These are phyloP conservation scores for Cladochytrium replicatum DNA, from an alignment of 192 early-diverging fungal species.

Conservation along the genomic window DNA sequence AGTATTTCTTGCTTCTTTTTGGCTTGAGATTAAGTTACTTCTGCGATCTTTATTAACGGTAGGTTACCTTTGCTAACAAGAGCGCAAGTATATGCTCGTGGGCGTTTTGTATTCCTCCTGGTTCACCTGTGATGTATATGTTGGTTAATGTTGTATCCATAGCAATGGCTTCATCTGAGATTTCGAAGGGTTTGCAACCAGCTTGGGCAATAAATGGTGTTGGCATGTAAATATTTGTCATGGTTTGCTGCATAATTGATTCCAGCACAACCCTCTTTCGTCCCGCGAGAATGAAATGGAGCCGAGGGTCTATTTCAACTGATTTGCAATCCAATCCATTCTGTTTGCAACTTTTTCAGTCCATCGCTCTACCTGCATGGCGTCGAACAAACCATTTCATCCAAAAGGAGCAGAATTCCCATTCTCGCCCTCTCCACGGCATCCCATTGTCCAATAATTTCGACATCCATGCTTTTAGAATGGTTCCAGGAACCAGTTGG, in stretches of 20 bases:
- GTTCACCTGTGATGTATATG: conserved; percentile 59
- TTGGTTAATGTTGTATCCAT: conserved; percentile 29
- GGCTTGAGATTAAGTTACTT: no score
- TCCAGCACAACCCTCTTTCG: conserved; percentile 48
- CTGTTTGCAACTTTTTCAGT: no score
- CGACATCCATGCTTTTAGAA: conserved; percentile 38
- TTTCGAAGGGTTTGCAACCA: no score
- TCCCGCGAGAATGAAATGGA: conserved; percentile 64
- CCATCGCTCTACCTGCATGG: no score
- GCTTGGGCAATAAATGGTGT: no score
- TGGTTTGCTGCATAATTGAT: conserved; percentile 56
- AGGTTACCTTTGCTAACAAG: conserved; percentile 25
- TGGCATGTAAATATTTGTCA: conserved; percentile 67
- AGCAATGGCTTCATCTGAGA: no score
- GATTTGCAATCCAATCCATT: conserved; percentile 27
- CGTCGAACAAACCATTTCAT: no score
- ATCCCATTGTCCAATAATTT: conserved; percentile 39
- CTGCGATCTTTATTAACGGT: conserved; percentile 5
- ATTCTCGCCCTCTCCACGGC: conserved; percentile 38
- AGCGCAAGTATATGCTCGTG: no score
- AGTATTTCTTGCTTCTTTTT: conserved; percentile 6
- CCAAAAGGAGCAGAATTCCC: conserved; percentile 28
- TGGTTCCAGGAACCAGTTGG: conserved; percentile 6
- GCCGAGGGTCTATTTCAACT: conserved; percentile 32
- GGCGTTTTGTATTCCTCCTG: conserved; percentile 37